Evolutionary conservation across 768 basidiomycete species (phyloP), one percentile per base, ranked within the genome.

Genomic region (Mycena galericulata): DNA sequence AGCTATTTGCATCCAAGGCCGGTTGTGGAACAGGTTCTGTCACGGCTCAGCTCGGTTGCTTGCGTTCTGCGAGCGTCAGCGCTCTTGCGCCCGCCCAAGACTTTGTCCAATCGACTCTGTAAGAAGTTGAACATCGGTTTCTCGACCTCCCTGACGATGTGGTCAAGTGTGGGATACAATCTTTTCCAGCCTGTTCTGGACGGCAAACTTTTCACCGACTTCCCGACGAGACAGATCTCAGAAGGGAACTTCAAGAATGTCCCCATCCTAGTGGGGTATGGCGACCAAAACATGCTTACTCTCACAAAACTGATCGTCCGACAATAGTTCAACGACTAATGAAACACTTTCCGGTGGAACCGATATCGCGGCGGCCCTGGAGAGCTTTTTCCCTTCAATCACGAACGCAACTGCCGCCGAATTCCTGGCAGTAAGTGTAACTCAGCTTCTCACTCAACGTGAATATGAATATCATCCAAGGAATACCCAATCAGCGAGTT

Each of bases 251-350:
- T 88, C 61, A 77, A 81, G 1, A 75, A 79, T n/a, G 85, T 90
- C 4, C 86, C 88, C 7, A 73, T 90, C 4, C 85, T 92, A 34
- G 84, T 89, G 34, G 88, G 89, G 90, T 90, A 72, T 22, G 82
- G 75, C 22, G 15, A 3, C 24, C 15, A 12, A 4, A 29, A 10
- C n/a, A n/a, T n/a, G 22, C 15, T 14, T 9, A 7, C 14, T 30
- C n/a, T 3, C 26, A 4, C 18, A 10, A 15, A 1, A 30, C 32
- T 36, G 32, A n/a, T 3, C 6, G 17, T 4, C 32, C 32, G 12
- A 34, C 1, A 22, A 18, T 53, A 82, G 90, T 2, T 79, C 89
- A 0, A 89, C 88, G 3, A 86, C 88, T 9, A 89, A 92, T 55
- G 89, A 91, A 73, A 88, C 90, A 2, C 75, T 87, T 36, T 81